Evolutionary conservation across 2,329 filamentous ascomycete genomes (phyloP).

Genomic region (Cercospora canescens): DNA sequence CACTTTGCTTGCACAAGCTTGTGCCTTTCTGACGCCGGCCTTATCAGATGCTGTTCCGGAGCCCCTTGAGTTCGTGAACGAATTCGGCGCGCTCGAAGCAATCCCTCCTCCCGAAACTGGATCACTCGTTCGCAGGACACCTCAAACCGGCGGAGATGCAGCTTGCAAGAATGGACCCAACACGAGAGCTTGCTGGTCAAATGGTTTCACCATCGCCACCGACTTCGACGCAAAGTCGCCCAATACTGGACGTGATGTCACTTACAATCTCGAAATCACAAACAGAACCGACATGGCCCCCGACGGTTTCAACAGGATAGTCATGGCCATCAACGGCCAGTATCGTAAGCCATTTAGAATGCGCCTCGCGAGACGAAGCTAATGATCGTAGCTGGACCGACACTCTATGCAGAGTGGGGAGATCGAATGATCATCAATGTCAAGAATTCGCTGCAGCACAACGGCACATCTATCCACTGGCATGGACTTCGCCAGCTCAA

Average conservation of each 20-base stretch:
- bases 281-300: constrained; percentile 39
- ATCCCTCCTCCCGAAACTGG: constrained; percentile 1
- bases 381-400: constrained; percentile 54
- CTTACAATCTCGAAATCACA: constrained; percentile 37
- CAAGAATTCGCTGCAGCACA: constrained; percentile 52
- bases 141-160: constrained; percentile 11
- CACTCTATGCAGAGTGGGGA: constrained; percentile 53
- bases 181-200: constrained; percentile 45
- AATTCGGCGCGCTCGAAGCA: constrained; percentile 7
- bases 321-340: constrained; percentile 60
- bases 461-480: constrained; percentile 63
- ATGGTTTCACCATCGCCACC: constrained; percentile 46
- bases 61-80: constrained; percentile 10
- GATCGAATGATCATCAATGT: constrained; percentile 48
- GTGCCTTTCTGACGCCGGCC: constrained; percentile 1
- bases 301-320: constrained; percentile 37
- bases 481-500: constrained; percentile 62
- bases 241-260: constrained; percentile 38
- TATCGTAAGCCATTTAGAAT: constrained; percentile 43
- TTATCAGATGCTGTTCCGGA: constrained; percentile 8
- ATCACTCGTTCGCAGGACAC: constrained; percentile 7
- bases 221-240: constrained; percentile 49
- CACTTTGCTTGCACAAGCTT: constrained; percentile 2
- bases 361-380: not conserved
- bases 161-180: constrained; percentile 42